Evolutionary conservation across 2,329 filamentous ascomycete genomes (phyloP), one percentile per base, ranked within the genome.

Genomic region (Fusarium buxicola): DNA sequence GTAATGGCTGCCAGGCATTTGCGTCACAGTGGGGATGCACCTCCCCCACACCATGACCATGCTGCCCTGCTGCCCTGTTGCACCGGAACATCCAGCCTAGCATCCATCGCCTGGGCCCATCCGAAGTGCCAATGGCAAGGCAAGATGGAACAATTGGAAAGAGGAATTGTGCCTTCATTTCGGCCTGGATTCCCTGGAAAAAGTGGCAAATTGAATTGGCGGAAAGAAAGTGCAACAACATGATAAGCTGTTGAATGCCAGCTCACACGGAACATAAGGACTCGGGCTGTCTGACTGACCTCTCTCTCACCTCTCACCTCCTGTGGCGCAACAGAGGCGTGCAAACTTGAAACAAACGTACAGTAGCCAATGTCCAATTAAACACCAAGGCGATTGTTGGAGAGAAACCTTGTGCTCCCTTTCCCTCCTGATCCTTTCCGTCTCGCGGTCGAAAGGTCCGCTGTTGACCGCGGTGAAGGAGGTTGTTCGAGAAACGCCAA

Each of bases 11-110:
- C 38, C 46, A 38, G 28, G n/a, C 45, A 31, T 32, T 56, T 68
- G 65, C 65, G 65, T 67, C 65, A 67, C 60, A 36, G 54, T 63
- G 65, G 65, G 30, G 39, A 34, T 16, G 35, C 13, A n/a, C 2
- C 21, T 25, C 46, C 35, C n/a, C 58, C 58, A 55, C 32, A 39
- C 16, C 45, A 31, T 62, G n/a, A n/a, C n/a, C n/a, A n/a, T 59
- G 47, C 43, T 62, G 48, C 41, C 24, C 39, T 15, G 34, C 16
- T 47, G 24, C n/a, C 21, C 52, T 31, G 30, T 44, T 53, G 31
- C 25, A 15, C 46, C 36, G 27, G 53, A n/a, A 15, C 31, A 34
- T 5, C 31, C 31, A 34, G 12, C 8, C 11, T 13, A 31, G 28
- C 28, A 31, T 21, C 21, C 28, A 31, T 21, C 21, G 21, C 21